Evolutionary conservation across 495 filamentous ascomycete species (phyloP).

Genomic region (Penicillium herquei): DNA sequence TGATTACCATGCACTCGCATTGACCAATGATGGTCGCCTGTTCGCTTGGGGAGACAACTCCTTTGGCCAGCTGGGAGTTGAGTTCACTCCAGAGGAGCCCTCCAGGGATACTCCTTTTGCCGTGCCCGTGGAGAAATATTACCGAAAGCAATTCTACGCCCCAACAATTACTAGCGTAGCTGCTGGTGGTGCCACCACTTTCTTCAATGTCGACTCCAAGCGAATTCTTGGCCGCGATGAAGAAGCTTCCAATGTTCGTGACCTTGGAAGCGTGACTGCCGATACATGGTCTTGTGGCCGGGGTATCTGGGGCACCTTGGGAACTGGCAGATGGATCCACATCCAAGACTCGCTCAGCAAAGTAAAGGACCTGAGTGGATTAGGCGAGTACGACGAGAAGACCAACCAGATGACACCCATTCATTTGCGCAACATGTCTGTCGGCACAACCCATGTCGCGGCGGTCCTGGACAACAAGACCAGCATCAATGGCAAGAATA

Average conservation of each 20-base stretch:
- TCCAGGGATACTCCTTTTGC: constrained; percentile 67
- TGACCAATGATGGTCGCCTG: constrained; percentile 71
- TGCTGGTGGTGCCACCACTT: constrained; percentile 83
- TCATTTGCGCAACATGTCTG: constrained; percentile 64
- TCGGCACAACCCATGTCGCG: constrained; percentile 74
- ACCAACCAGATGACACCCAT: constrained; percentile 70
- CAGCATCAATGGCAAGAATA: constrained; percentile 51
- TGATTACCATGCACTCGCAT: constrained; percentile 79
- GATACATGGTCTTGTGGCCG: constrained; percentile 86
- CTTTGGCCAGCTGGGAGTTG: constrained; percentile 79
- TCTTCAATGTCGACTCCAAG: constrained; percentile 79
- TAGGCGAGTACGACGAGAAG: constrained; percentile 82
- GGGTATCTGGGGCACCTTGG: constrained; percentile 79
- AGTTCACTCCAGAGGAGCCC: constrained; percentile 57
- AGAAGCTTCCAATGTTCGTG: constrained; percentile 34
- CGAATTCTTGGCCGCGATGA: constrained; percentile 48
- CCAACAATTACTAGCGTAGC: constrained; percentile 69
- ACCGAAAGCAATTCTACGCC: constrained; percentile 56
- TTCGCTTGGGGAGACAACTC: constrained; percentile 92
- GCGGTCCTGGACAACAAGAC: constrained; percentile 81
- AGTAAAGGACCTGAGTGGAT: constrained; percentile 75
- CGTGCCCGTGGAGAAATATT: constrained; percentile 67
- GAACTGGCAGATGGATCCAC: constrained; percentile 89
- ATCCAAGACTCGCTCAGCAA: constrained; percentile 74
- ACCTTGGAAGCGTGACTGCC: constrained; percentile 55